Evolutionary conservation across 1,139 yeast species (phyloP).

Genomic region (Magnusiomyces starmeri): DNA sequence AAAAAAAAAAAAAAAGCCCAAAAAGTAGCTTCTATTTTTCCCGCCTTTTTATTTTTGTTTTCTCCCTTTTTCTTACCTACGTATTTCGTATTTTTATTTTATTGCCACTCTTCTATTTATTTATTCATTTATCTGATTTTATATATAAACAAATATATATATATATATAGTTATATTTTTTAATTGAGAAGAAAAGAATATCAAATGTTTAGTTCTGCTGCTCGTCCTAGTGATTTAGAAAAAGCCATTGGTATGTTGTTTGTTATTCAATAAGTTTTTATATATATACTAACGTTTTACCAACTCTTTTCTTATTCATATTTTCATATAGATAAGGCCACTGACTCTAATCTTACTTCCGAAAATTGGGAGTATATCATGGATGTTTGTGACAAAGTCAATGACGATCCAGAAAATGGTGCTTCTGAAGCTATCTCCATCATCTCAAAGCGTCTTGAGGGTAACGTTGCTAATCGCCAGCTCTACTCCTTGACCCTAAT

Average conservation of each 20-base stretch:
- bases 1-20: neutral
- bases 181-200: too few relatives aligned
- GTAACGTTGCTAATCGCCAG: constrained; percentile 73
- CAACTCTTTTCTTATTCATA: neutral
- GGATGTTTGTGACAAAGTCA: constrained; percentile 76
- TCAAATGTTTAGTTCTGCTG: constrained; percentile 24
- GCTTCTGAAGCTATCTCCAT: constrained; percentile 47
- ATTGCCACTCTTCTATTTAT: neutral
- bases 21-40: neutral
- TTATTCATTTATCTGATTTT: too few relatives aligned
- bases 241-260: constrained; percentile 18
- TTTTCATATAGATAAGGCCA: constrained; percentile 50
- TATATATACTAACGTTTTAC: neutral
- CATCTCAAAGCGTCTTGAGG: constrained; percentile 47
- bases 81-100: neutral
- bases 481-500: constrained; percentile 57
- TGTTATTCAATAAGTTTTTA: neutral
- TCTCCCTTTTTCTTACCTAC: neutral
- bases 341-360: constrained; percentile 68
- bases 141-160: too few relatives aligned
- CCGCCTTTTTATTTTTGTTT: neutral
- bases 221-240: constrained; percentile 20
- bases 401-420: constrained; percentile 60
- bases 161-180: too few relatives aligned
- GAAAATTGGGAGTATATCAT: constrained; percentile 84